Evolutionary conservation across 2,329 filamentous ascomycete species (phyloP), one percentile per base, ranked within the genome.

Genomic region (Nemania diffusa): DNA sequence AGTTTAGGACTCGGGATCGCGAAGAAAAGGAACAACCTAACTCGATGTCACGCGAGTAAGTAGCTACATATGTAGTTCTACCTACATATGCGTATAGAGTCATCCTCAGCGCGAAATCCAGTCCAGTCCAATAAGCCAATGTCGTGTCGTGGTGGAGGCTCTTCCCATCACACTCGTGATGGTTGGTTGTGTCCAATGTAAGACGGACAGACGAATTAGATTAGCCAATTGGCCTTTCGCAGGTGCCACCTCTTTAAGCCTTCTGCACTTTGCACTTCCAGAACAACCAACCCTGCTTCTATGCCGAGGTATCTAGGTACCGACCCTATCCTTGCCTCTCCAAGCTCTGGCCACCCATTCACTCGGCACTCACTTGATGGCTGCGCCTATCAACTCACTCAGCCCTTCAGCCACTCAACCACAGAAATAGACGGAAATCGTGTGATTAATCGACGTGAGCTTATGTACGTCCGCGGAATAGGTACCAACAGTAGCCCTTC

Each of bases 151-250:
- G 46, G 29, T 46, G 34, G 63, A 55, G 55, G 58, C 58, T 66
- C 22, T 48, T 42, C 42, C 32, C 17, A 29, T 62, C 63, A 66
- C 62, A 42, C 32, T 46, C 27, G 29, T 55, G 52, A 57, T 53
- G 20, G 42, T 44, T 22, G 60, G 40, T 34, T 32, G 56, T 57
- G 29, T 27, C 27, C 32, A 42, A 42, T 17, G 50, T 29, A 52
- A 66, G 67, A 62, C 64, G 64, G 63, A 56, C 62, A 65, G 68
- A 67, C 67, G 72, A 66, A 72, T 61, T 57, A 71, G 72, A 75
- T 73, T 74, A 72, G 72, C 64, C 67, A 68, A 67, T 62, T 68
- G 22, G 17, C 57, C 29, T 70, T 70, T 61, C 68, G 48, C 62
- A 69, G 44, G 50, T 46, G 8, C n/a, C 40, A 6, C 40, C 56